Base-by-base conservation (phyloP, 495 filamentous ascomycete genomes). In the Hypomontagnella monticulosa region DNA sequence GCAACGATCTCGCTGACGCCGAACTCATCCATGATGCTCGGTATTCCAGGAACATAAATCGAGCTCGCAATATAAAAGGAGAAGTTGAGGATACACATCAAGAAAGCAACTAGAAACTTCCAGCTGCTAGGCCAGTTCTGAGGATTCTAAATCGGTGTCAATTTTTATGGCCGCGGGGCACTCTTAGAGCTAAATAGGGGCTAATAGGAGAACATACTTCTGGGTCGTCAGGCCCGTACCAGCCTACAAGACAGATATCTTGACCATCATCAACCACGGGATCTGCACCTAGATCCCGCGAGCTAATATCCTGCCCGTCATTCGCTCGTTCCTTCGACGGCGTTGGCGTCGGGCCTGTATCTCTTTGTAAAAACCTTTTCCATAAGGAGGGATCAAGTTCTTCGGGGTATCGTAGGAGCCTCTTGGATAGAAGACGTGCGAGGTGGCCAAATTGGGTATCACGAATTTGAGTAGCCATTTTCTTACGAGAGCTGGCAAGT, bases 31-130 rank as follows among this genome's bases (percentile, higher is more conserved):
- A 75, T 72, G 33, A 85, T 61, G 23, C 76, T 68, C 1, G 61
- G 51, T 15, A 73, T 62, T 4, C 74, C 76, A 5, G 73, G 74
- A 10, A 78, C 73, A 61, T 85, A 85, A 9, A 82, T 77, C 1
- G 79, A 81, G 30, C 66, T 74, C 8, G 63, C 71, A 11, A 74
- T 70, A 30, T 72, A 74, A 30, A 72, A 52, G 1, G 55, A 53
- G 32, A 73, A 71, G 49, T 70, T 73, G 20, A 73, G 62, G 3
- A 73, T 46, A 12, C 71, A 73, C 50, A 73, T 63, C 14, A 62
- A 48, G 18, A 42, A 61, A 18, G 47, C 41, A 5, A 74, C 32
- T 0, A 70, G 36, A 0, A 51, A 14, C 46, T 72, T 68, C 56
- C 55, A 60, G 12, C 30, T 43, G 0, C 18, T 19, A 3, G 69